Evolutionary conservation across 2,329 filamentous ascomycete species (phyloP), one percentile per base, ranked within the genome.

Genomic region (Ophiostoma sp.): DNA sequence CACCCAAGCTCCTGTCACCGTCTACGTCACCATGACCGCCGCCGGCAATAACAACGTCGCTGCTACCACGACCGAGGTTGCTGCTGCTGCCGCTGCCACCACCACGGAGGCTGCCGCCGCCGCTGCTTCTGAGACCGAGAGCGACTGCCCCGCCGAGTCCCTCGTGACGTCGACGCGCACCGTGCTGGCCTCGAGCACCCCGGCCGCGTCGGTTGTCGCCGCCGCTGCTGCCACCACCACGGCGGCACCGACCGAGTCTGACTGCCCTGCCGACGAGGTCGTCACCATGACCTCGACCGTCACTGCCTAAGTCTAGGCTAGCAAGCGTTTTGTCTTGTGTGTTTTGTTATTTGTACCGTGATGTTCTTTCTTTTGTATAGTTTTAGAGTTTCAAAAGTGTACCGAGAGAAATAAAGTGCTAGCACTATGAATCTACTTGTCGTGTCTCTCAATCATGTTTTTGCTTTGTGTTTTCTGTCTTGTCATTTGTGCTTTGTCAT

Each of bases 211-310:
- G n/a, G 18, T 49, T 49, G 62, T 65, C 6, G 42, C 66, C 18
- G 62, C 68, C 5, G 62, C 67, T 4, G 52, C 66, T 12, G 40
- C 65, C 18, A 45, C 64, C n/a, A 62, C 65, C 5, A 49, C 64
- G 27, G 45, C 69, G 8, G 42, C 68, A 14, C 52, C 66, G 9
- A 55, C 18, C 49, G 70, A 71, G 65, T 62, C 63, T 36, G 70
- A 69, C 41, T 70, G 67, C 65, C 66, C 63, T 3, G 52, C 70
- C 45, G 69, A 71, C 36, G 70, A 44, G n/a, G 45, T 70, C 16
- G 66, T 71, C 67, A 71, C 70, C 41, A 36, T 64, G 64, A 70
- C 69, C 63, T 38, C 66, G 18, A 69, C 68, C 6, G 68, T 67
- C n/a, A 55, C 66, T 36, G 68, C 55, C n/a, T 67, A 66, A 12